phyloP scores from a whole-genome alignment of 2,329 filamentous ascomycete genomes.

The Colletotrichum tabaci region DNA sequence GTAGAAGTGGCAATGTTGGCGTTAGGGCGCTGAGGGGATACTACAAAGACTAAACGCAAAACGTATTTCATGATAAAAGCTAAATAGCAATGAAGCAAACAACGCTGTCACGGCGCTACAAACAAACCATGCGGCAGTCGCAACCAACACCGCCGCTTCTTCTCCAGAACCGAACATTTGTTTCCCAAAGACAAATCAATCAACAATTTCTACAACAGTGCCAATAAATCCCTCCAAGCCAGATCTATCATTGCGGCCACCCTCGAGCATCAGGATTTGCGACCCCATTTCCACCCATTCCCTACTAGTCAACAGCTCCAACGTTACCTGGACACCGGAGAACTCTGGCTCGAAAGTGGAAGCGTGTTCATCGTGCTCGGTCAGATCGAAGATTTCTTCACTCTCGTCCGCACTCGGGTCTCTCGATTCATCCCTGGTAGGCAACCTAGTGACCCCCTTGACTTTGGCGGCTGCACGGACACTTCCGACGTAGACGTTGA shows the following conservation, averaged over 20 bases:
- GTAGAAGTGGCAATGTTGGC: conserved; percentile 17
- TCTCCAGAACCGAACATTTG: conserved; percentile 31
- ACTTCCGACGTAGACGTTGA: conserved; percentile 90
- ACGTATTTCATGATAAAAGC: conserved; percentile 10
- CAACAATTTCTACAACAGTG: conserved; percentile 73
- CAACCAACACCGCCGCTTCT: not conserved
- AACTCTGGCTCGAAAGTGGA: conserved; percentile 43
- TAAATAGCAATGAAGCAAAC: conserved; percentile 8
- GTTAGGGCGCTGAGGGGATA: conserved; percentile 13
- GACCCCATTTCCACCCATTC: conserved; percentile 83
- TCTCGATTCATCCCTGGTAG: not conserved
- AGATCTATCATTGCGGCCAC: conserved; percentile 75
- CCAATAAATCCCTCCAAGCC: conserved; percentile 83
- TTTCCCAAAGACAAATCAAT: conserved; percentile 55
- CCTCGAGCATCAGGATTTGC: conserved; percentile 79
- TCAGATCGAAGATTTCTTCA: conserved; percentile 69
- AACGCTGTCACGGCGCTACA: conserved; percentile 12
- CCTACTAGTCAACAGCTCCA: conserved; percentile 78
- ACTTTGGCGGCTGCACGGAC: conserved; percentile 87
- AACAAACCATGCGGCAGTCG: conserved; percentile 21
- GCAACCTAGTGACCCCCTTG: conserved; percentile 30
- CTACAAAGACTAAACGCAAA: conserved; percentile 3
- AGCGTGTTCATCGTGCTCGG: conserved; percentile 57
- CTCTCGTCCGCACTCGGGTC: conserved; percentile 56
- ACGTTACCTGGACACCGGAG: conserved; percentile 68